These are phyloP conservation scores for Cladochytrium replicatum DNA, from an alignment of 192 early-diverging fungal species.

Conservation along the genomic window DNA sequence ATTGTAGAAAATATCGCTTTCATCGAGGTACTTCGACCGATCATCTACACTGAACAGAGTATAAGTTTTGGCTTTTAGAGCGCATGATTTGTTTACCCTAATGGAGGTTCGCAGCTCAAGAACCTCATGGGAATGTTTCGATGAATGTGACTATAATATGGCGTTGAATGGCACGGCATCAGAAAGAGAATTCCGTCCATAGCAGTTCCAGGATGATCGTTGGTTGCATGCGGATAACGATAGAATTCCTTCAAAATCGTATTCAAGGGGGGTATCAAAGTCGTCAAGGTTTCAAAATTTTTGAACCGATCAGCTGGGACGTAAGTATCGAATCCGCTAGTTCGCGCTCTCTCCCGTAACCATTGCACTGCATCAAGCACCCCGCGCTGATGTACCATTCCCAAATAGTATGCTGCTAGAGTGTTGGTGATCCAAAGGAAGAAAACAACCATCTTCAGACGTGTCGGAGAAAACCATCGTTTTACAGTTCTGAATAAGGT, in stretches of 20 bases:
- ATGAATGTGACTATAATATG: conserved; percentile 81
- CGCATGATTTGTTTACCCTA: conserved; percentile 26
- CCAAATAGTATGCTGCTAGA: conserved; percentile 58
- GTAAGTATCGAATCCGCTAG: conserved; percentile 2
- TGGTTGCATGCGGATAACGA: neutral
- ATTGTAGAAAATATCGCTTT: conserved; percentile 71
- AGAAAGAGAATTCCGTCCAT: conserved; percentile 59
- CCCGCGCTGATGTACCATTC: conserved; percentile 80
- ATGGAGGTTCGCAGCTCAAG: conserved; percentile 85
- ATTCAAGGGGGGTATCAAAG: no score
- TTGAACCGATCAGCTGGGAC: no score
- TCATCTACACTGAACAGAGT: conserved; percentile 5
- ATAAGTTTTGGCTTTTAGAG: neutral
- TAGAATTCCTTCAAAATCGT: no score
- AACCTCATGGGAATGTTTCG: conserved; percentile 61
- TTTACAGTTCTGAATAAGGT: conserved; percentile 3
- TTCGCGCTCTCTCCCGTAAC: conserved; percentile 39
- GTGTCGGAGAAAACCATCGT: neutral
- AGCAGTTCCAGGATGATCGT: neutral
- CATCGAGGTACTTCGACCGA: conserved; percentile 41
- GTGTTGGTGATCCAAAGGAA: conserved; percentile 58
- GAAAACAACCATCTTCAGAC: conserved; percentile 15
- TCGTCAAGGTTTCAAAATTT: no score
- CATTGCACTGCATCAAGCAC: conserved; percentile 78
- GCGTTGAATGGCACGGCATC: conserved; percentile 98